phyloP scores from a whole-genome alignment of 306 rosid genomes.

The Neltuma alba region DNA sequence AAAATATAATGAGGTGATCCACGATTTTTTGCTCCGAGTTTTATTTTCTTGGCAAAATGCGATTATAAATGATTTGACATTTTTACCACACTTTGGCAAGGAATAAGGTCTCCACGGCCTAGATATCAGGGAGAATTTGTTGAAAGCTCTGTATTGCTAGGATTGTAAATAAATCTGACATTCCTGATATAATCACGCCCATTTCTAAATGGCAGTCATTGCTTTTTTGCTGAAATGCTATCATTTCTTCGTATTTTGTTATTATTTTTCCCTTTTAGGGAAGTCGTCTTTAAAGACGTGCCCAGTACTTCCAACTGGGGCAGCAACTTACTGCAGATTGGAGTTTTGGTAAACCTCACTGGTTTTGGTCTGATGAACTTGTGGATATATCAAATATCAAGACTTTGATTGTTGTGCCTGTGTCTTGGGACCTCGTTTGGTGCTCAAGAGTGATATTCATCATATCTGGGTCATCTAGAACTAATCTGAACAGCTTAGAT shows the following conservation, averaged over 20 bases:
- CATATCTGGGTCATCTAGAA: no score
- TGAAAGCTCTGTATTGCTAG: constrained; percentile 21
- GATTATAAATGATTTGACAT: constrained; percentile 5
- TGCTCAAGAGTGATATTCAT: no score
- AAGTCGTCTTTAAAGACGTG: not conserved
- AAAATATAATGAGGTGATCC: constrained; percentile 19
- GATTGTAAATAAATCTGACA: constrained; percentile 26
- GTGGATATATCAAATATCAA: no score
- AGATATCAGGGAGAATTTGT: constrained; percentile 4
- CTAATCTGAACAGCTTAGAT: no score
- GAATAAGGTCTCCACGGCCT: constrained; percentile 6
- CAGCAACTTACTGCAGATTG: not conserved
- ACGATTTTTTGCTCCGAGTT: not conserved
- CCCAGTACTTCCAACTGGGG: not conserved
- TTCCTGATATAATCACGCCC: not conserved
- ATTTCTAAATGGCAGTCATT: not conserved
- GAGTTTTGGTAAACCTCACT: not conserved
- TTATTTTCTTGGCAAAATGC: constrained; percentile 10
- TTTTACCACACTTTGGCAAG: constrained; percentile 15
- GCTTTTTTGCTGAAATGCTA: not conserved
- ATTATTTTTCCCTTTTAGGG: not conserved
- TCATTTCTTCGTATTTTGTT: not conserved
- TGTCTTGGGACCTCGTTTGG: no score
- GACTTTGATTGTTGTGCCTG: not conserved
- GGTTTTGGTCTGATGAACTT: not conserved